Percentiles rank a stretch among this genome's conserved stretches.
These are phyloP conservation scores for Rhodosporidiobolus sp. DNA, from an alignment of 768 basidiomycete species.

Conservation along the genomic window DNA sequence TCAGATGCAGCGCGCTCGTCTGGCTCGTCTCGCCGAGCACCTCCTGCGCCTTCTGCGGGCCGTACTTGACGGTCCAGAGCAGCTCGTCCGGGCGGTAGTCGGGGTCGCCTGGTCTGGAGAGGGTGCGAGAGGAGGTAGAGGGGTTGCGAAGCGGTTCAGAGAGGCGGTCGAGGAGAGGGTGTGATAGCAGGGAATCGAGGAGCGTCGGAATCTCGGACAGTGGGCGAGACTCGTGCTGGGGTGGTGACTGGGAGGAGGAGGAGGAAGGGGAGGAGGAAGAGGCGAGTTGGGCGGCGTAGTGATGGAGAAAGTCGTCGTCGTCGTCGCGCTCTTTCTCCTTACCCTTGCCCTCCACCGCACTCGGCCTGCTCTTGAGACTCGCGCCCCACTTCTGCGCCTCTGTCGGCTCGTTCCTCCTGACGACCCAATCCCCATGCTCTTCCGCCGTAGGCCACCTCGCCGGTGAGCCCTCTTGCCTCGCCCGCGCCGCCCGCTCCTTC, in stretches of 20 bases:
- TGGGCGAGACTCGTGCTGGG: neutral
- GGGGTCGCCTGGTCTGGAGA: neutral
- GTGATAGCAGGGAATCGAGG: neutral
- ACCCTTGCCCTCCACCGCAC: neutral
- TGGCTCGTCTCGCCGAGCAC: slow-evolving; percentile 70
- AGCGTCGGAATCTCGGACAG: neutral
- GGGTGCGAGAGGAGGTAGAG: neutral
- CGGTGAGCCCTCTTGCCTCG: slow-evolving; percentile 3
- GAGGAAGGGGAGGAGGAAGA: neutral
- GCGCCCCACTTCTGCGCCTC: neutral
- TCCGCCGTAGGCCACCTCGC: slow-evolving; percentile 33
- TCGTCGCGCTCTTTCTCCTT: slow-evolving; percentile 4
- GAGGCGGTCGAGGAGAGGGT: slow-evolving; percentile 33
- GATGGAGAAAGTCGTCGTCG: neutral
- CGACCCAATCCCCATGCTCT: slow-evolving; percentile 15
- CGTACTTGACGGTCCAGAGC: slow-evolving; percentile 72
- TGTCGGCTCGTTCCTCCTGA: too few species aligned
- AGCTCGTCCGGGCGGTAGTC: slow-evolving; percentile 42
- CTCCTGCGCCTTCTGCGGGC: slow-evolving; percentile 67
- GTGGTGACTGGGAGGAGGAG: neutral
- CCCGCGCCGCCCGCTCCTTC: neutral
- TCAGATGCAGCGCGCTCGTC: slow-evolving; percentile 63
- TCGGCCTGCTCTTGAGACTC: neutral
- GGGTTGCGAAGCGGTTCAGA: neutral
- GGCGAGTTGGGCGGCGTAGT: neutral